Conservation (phyloP, 148 eudicot genomes). For the Spergularia bocconei region DNA sequence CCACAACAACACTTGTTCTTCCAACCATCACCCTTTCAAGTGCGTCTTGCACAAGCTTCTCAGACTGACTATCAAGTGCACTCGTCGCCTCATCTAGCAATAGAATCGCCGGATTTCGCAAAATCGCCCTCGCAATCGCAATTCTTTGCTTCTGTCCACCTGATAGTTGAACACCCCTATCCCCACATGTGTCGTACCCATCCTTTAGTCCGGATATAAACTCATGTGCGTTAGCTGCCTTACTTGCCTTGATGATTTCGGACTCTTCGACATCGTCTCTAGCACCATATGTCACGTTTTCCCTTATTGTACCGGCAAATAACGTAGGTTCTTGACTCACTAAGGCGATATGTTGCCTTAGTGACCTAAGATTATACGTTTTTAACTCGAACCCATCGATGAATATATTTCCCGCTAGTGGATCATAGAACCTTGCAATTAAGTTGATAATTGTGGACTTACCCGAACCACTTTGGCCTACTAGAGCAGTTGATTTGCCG, state of each 20-base stretch:
- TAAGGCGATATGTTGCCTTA: slow-evolving; percentile 43
- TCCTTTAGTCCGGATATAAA: slow-evolving; percentile 54
- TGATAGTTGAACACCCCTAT: slow-evolving; percentile 51
- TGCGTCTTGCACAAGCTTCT: slow-evolving; percentile 57
- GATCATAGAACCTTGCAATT: slow-evolving; percentile 56
- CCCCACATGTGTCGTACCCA: slow-evolving; percentile 55
- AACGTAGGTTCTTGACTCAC: slow-evolving; percentile 69
- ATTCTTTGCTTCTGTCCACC: slow-evolving; percentile 76
- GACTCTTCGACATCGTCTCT: slow-evolving; percentile 43
- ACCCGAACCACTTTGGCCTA: slow-evolving; percentile 68
- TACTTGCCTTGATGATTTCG: slow-evolving; percentile 52
- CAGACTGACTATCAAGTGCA: slow-evolving; percentile 55
- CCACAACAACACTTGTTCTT: slow-evolving; percentile 55
- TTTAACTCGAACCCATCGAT: slow-evolving; percentile 46
- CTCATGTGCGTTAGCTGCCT: slow-evolving; percentile 56
- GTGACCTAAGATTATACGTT: slow-evolving; percentile 45
- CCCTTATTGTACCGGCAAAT: slow-evolving; percentile 51
- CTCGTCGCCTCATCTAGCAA: slow-evolving; percentile 71
- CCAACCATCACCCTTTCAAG: slow-evolving; percentile 46
- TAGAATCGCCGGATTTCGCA: slow-evolving; percentile 49
- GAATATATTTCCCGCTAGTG: slow-evolving; percentile 37
- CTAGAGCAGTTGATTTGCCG: slow-evolving; percentile 52
- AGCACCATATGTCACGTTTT: slow-evolving; percentile 53
- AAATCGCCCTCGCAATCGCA: slow-evolving; percentile 62
- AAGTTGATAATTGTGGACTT: slow-evolving; percentile 53